Evolutionary conservation across 371 early-diverging fungal genomes (phyloP).

Genomic region (Mucor mucedo): DNA sequence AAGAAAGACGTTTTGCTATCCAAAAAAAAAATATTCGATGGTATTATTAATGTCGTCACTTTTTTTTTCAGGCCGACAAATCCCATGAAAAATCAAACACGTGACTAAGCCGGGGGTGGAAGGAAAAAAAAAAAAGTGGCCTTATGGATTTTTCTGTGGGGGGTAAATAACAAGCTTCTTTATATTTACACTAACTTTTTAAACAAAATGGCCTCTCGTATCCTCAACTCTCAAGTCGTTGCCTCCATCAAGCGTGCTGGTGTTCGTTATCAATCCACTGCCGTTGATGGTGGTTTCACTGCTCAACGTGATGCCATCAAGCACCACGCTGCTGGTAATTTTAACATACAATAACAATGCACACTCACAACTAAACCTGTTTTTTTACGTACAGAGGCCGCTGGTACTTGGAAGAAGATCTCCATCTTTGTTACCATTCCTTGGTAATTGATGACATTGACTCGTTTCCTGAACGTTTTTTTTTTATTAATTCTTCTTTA

Average conservation of each 20-base stretch:
- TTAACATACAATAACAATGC: not conserved
- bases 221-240: conserved; percentile 34
- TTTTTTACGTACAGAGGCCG: conserved; percentile 36
- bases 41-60: not conserved
- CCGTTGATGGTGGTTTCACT: conserved; percentile 32
- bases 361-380: not conserved
- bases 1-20: no score
- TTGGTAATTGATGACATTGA: conserved; percentile 32
- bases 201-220: conserved; percentile 25
- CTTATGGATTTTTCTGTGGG: not conserved
- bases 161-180: not conserved
- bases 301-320: conserved; percentile 53
- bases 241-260: conserved; percentile 47
- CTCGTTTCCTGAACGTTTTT: no score
- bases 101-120: conserved; percentile 3
- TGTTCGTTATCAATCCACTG: conserved; percentile 46
- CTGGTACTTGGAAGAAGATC: conserved; percentile 59
- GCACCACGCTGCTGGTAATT: conserved; percentile 51
- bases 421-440: conserved; percentile 54
- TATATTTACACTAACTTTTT: conserved; percentile 8
- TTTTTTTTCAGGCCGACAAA: not conserved
- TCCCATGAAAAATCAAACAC: not conserved
- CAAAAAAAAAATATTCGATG: no score
- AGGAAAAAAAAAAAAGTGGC: not conserved
- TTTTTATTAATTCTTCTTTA: not conserved